A percentile compares a stretch with the other conserved stretches of the same genome.
These are phyloP conservation scores for Ophidiomyces ophidiicola DNA, from an alignment of 2,329 filamentous ascomycete genomes.

Conservation along the genomic window DNA sequence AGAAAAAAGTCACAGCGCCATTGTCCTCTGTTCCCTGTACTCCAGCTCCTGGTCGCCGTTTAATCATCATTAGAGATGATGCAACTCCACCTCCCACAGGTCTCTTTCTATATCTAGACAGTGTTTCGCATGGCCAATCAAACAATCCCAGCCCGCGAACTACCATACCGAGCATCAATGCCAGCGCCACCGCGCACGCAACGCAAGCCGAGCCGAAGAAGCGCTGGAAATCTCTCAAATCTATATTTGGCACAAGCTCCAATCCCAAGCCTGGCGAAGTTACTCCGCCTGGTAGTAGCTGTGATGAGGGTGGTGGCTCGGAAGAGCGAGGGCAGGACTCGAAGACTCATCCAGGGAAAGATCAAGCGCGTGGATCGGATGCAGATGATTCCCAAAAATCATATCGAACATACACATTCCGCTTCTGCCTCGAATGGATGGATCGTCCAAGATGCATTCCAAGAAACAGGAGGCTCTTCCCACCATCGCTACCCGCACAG, in stretches of 20 bases:
- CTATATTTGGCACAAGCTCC: constrained; percentile 37
- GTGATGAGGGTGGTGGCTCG: constrained; percentile 20
- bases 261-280: constrained; percentile 35
- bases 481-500: constrained; percentile 45
- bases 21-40: constrained; percentile 72
- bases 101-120: constrained; percentile 37
- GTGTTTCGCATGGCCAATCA: constrained; percentile 14
- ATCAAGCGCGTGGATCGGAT: constrained; percentile 4
- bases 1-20: constrained; percentile 42
- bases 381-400: constrained; percentile 4
- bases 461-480: constrained; percentile 42
- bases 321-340: constrained; percentile 18
- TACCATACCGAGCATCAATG: not conserved
- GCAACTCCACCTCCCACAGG: constrained; percentile 40
- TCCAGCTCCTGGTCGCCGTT: constrained; percentile 70
- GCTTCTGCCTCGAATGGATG: constrained; percentile 56
- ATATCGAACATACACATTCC: constrained; percentile 50
- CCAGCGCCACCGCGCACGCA: constrained; percentile 20
- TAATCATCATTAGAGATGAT: constrained; percentile 82
- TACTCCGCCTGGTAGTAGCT: constrained; percentile 28
- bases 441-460: constrained; percentile 41
- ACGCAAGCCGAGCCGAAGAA: constrained; percentile 25
- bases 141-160: constrained; percentile 20
- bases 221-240: constrained; percentile 42
- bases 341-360: not conserved